phyloP scores from a whole-genome alignment of 305 asterid genomes.

The Nicotiana rustica region DNA sequence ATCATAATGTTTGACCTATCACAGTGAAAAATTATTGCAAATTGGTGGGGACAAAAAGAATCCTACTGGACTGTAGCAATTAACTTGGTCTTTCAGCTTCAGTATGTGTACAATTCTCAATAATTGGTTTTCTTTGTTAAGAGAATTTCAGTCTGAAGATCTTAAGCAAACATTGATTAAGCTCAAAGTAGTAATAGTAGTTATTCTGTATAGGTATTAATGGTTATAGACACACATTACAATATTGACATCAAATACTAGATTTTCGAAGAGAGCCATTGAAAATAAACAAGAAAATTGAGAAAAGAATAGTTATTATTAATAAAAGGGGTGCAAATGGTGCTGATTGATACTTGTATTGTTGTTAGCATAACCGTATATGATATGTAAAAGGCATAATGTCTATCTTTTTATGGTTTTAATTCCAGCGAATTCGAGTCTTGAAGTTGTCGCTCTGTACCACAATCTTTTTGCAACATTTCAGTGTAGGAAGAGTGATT shows the following conservation, averaged over 20 bases:
- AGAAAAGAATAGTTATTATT: conserved; percentile 1
- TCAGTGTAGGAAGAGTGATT: conserved; percentile 29
- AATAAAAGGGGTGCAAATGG: background rate
- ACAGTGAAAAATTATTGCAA: conserved; percentile 44
- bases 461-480: background rate
- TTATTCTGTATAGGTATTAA: background rate
- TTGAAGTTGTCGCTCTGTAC: conserved; percentile 10
- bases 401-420: conserved; percentile 1
- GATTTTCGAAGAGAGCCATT: background rate
- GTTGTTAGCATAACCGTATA: background rate
- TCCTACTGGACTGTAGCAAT: conserved; percentile 1
- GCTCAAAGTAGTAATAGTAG: background rate
- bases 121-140: background rate
- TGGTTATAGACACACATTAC: background rate
- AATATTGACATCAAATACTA: background rate
- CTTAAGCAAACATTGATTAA: background rate
- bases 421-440: background rate
- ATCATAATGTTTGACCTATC: conserved; percentile 38
- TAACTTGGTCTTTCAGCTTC: background rate
- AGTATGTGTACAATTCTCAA: background rate
- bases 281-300: background rate
- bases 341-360: conserved; percentile 2
- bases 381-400: background rate
- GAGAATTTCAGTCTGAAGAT: conserved; percentile 11
- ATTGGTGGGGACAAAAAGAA: conserved; percentile 3